Evolutionary conservation across 2,329 filamentous ascomycete species (phyloP).

Genomic region (Ramularia endophylla): DNA sequence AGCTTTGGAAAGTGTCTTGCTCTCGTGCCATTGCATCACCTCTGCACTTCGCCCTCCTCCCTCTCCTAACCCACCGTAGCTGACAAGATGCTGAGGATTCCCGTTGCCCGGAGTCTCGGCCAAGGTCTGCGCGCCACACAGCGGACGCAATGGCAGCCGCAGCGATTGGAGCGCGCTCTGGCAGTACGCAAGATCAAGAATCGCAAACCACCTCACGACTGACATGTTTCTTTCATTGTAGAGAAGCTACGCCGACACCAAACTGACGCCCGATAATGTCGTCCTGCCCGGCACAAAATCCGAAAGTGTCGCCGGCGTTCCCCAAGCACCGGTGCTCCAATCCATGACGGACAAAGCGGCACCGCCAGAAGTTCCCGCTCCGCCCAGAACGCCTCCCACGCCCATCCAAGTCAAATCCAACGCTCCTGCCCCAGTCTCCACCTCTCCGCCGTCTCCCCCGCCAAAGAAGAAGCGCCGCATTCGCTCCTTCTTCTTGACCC

Average conservation of each 20-base stretch:
- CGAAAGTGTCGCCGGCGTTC: slow-evolving; percentile 25
- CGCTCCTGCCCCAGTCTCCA: slow-evolving; percentile 19
- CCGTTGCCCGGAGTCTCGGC: too few relatives aligned
- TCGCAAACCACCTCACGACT: too few relatives aligned
- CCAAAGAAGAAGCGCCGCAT: slow-evolving; percentile 67
- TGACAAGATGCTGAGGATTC: too few relatives aligned
- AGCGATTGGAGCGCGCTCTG: too few relatives aligned
- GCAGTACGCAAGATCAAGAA: too few relatives aligned
- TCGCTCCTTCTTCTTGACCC: slow-evolving; percentile 68
- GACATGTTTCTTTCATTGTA: too few relatives aligned
- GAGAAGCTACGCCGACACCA: slow-evolving; percentile 29
- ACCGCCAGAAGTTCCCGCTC: slow-evolving; percentile 8
- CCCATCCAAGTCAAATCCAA: slow-evolving; percentile 19
- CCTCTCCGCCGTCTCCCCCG: slow-evolving; percentile 41
- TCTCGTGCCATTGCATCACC: too few relatives aligned
- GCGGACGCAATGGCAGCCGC: too few relatives aligned
- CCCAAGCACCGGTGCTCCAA: slow-evolving; percentile 25
- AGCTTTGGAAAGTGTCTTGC: too few relatives aligned
- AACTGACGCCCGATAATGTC: slow-evolving; percentile 26
- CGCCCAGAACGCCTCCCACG: slow-evolving; percentile 21
- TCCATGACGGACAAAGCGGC: slow-evolving; percentile 13
- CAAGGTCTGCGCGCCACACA: too few relatives aligned
- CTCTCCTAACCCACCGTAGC: too few relatives aligned
- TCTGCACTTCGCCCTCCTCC: too few relatives aligned
- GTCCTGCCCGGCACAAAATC: slow-evolving; percentile 31